A percentile compares a stretch with the other conserved stretches of the same genome.
phyloP scores from a whole-genome alignment of 2,329 filamentous ascomycete genomes.

The Aspergillus eucalypticola region DNA sequence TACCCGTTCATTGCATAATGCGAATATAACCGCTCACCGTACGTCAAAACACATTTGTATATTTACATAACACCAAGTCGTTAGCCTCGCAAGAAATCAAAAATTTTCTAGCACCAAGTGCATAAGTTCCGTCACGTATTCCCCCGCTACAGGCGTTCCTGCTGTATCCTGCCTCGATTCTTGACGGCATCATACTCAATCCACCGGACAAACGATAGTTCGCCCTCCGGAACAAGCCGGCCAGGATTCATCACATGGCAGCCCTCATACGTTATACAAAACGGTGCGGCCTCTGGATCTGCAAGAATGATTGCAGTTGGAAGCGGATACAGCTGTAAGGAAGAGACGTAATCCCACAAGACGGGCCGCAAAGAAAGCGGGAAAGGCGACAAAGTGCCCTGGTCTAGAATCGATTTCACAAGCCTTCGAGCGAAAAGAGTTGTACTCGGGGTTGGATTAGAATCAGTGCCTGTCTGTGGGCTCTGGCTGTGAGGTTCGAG shows the following conservation, averaged over 20 bases:
- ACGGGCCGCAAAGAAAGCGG: slow-evolving; percentile 75
- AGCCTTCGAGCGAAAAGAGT: slow-evolving; percentile 66
- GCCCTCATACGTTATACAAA: slow-evolving; percentile 88
- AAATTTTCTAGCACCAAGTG: neutral
- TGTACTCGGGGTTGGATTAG: slow-evolving; percentile 27
- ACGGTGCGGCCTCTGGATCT: slow-evolving; percentile 78
- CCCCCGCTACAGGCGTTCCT: slow-evolving; percentile 57
- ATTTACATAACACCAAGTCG: neutral
- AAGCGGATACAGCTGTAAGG: slow-evolving; percentile 81
- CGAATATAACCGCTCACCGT: neutral
- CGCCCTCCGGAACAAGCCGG: slow-evolving; percentile 67
- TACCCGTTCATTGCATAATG: neutral
- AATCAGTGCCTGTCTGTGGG: slow-evolving; percentile 17
- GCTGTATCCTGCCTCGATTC: slow-evolving; percentile 61
- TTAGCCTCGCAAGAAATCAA: no score
- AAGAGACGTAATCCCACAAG: slow-evolving; percentile 81
- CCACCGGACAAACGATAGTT: slow-evolving; percentile 74
- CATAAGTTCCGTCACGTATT: neutral
- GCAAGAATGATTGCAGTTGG: slow-evolving; percentile 81
- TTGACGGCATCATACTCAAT: slow-evolving; percentile 77
- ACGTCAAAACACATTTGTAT: neutral
- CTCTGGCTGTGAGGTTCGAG: slow-evolving; percentile 33
- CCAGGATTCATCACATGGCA: slow-evolving; percentile 96
- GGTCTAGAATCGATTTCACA: slow-evolving; percentile 88
- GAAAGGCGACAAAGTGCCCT: slow-evolving; percentile 87